Base-by-base conservation (phyloP, 768 basidiomycete genomes). In the Leucogyrophana mollusca region DNA sequence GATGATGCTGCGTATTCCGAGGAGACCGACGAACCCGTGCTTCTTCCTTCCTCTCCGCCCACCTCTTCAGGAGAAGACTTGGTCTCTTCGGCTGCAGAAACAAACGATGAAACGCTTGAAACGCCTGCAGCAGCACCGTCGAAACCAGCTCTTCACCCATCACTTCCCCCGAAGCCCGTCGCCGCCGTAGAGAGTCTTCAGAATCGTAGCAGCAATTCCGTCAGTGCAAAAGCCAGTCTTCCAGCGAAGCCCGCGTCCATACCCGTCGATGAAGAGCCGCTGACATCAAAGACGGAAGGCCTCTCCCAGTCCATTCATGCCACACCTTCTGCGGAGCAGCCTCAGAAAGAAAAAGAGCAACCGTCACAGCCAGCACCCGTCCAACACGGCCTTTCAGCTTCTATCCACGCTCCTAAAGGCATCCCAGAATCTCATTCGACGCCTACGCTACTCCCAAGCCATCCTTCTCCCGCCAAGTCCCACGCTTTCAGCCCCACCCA, bases 361-460 rank as follows among this genome's bases (percentile, higher is more conserved):
- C n/a, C 16, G n/a, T 7, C 35, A 8, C 16, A 16, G 7, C 13
- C 27, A 30, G 13, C 27, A 7, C 13, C 27, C 13, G 7, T 54
- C 51, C 46, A 55, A 32, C 58, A 60, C 6, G 72, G 76, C 40
- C 66, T 78, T 14, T 25, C 62, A 33, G 74, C 77, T 35, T 85
- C 83, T 1, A 82, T 83, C 17, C 78, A 85, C 56, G 82, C 82
- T 1, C 76, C 77, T 35, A 58, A 67, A 46, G 61, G 64, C 23
- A 54, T 73, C 34, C 70, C 77, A 14, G 64, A 62, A 30, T 60
- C 60, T 18, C 56, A 60, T 45, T 74, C 75, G 18, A 68, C 72
- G 9, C 56, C 65, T 32, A 58, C 41, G 27, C 51, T 62, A 32
- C 34, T 61, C 16, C 69, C 78, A 11, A 61, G 60, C 51, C 58